Conservation (phyloP, 306 rosid species). For the Castanospermum australe region DNA sequence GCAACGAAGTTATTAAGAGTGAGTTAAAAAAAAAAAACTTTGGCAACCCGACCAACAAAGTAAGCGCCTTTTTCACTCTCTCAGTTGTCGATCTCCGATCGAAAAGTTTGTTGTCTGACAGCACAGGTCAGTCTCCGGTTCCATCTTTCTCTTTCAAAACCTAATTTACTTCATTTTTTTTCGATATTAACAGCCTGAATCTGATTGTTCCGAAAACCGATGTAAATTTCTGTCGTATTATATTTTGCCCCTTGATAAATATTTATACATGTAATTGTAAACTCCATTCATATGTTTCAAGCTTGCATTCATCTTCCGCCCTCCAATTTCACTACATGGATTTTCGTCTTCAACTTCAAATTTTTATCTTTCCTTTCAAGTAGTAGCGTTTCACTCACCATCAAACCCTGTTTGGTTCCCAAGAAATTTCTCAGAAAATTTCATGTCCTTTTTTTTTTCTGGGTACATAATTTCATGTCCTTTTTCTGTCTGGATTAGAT, state of each 20-base stretch:
- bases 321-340: neutral
- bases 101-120: neutral
- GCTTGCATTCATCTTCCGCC: neutral
- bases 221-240: neutral
- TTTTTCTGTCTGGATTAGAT: constrained; percentile 34
- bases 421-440: neutral
- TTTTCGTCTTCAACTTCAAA: neutral
- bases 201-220: neutral
- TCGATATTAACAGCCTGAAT: neutral
- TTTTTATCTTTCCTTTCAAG: neutral
- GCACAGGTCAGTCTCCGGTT: neutral
- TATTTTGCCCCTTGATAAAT: too few relatives aligned
- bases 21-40: too few relatives aligned
- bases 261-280: neutral
- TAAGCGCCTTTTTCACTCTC: neutral
- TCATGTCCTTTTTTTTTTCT: neutral
- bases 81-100: neutral
- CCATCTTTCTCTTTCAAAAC: neutral
- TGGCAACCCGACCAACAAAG: too few relatives aligned
- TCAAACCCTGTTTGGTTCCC: constrained; percentile 14
- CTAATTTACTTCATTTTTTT: neutral
- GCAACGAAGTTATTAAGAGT: too few relatives aligned
- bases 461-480: too few relatives aligned
- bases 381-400: too few relatives aligned
- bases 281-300: neutral